Evolutionary conservation across 768 basidiomycete genomes (phyloP).

Genomic region (Podaxis mareebaensis): DNA sequence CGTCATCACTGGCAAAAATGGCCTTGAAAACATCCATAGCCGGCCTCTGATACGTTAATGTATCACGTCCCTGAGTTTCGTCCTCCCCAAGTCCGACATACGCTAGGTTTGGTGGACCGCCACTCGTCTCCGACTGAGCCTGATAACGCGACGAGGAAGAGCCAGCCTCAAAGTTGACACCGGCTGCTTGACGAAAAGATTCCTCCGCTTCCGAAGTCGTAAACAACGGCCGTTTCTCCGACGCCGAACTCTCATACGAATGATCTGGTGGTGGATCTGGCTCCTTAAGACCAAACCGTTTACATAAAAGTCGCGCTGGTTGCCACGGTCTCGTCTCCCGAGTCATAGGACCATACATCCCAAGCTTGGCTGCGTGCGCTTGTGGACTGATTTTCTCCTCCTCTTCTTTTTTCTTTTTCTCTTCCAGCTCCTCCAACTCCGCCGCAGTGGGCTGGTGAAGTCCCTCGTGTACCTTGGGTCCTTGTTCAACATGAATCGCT

Average conservation of each 20-base stretch:
- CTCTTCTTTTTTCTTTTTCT: conserved; percentile 39
- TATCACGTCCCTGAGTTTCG: conserved; percentile 85
- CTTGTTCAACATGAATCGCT: conserved; percentile 69
- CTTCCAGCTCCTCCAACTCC: conserved; percentile 44
- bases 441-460: conserved; percentile 58
- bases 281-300: conserved; percentile 90
- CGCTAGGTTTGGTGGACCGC: conserved; percentile 57
- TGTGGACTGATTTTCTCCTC: conserved; percentile 72
- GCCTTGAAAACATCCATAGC: conserved; percentile 95
- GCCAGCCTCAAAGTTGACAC: neutral
- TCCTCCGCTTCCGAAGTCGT: conserved; percentile 25
- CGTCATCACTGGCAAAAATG: conserved; percentile 95
- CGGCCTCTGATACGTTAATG: conserved; percentile 85
- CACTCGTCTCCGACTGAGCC: conserved; percentile 13
- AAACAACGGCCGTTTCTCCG: conserved; percentile 22
- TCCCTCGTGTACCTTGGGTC: conserved; percentile 64
- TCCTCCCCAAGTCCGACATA: conserved; percentile 94
- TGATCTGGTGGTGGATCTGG: conserved; percentile 64
- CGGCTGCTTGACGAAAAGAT: conserved; percentile 14
- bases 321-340: conserved; percentile 74
- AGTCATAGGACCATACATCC: conserved; percentile 91
- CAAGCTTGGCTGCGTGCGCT: conserved; percentile 77
- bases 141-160: neutral
- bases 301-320: conserved; percentile 85
- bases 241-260: conserved; percentile 24